phyloP scores from a whole-genome alignment of 2,329 filamentous ascomycete genomes.

The Dryadomyces sulphureus region DNA sequence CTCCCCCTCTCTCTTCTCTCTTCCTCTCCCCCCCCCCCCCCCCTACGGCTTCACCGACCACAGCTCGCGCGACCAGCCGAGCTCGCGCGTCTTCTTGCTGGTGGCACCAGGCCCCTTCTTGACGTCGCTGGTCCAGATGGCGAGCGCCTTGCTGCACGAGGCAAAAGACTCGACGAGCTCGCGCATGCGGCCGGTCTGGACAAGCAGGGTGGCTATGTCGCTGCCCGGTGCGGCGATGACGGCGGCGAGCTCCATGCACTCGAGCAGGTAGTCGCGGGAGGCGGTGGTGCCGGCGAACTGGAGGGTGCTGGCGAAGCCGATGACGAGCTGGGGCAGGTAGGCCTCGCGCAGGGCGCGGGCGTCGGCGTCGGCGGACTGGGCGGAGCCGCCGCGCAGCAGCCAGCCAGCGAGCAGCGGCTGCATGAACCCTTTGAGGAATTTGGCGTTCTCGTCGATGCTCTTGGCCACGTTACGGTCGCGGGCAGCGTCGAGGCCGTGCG shows the following conservation, averaged over 20 bases:
- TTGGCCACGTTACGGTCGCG: conserved; percentile 35
- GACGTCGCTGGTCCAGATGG: conserved; percentile 34
- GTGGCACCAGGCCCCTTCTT: conserved; percentile 33
- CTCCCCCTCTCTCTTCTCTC: neutral
- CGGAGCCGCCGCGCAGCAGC: conserved; percentile 26
- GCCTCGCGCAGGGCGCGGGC: conserved; percentile 52
- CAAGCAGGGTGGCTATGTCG: conserved; percentile 50
- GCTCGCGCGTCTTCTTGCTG: conserved; percentile 45
- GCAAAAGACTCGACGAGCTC: conserved; percentile 68
- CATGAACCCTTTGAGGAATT: conserved; percentile 39
- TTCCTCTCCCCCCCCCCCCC: neutral
- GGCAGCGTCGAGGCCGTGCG: conserved; percentile 24
- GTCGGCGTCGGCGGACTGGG: conserved; percentile 19
- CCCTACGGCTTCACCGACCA: conserved; percentile 38
- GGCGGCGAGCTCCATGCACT: conserved; percentile 76
- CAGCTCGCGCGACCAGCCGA: conserved; percentile 48
- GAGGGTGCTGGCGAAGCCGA: conserved; percentile 70
- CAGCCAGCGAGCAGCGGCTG: conserved; percentile 49
- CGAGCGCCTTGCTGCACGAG: conserved; percentile 57
- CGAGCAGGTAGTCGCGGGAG: conserved; percentile 60
- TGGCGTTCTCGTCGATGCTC: conserved; percentile 38
- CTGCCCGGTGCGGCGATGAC: conserved; percentile 57
- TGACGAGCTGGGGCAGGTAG: conserved; percentile 73
- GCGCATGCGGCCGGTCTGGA: conserved; percentile 51
- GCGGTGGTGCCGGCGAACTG: conserved; percentile 64